phyloP scores from a whole-genome alignment of 768 basidiomycete genomes.

The Suillus lakei region DNA sequence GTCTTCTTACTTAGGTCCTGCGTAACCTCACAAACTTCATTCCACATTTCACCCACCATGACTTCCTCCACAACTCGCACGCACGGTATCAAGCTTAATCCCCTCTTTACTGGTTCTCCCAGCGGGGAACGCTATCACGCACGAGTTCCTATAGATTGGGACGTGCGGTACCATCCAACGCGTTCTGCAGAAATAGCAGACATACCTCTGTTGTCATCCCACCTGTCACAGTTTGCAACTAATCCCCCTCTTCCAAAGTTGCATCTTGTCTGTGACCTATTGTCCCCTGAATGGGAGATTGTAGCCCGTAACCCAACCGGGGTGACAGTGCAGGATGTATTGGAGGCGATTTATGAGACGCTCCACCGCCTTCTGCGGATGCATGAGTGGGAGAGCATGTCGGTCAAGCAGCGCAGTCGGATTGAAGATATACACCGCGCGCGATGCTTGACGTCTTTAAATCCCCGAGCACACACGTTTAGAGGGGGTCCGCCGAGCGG shows the following conservation, averaged over 20 bases:
- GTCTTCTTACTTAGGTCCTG: too few species aligned
- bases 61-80: constrained; percentile 8
- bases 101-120: constrained; percentile 20
- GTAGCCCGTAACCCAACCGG: constrained; percentile 45
- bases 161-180: constrained; percentile 49
- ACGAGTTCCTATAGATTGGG: constrained; percentile 49
- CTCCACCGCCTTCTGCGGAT: constrained; percentile 43
- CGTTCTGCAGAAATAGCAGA: constrained; percentile 21
- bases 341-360: constrained; percentile 48
- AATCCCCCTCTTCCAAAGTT: constrained; percentile 44
- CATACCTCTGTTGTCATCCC: constrained; percentile 13
- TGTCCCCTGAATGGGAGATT: constrained; percentile 49
- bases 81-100: constrained; percentile 20
- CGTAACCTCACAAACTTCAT: not conserved
- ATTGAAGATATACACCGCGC: constrained; percentile 47
- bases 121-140: constrained; percentile 15
- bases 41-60: constrained; percentile 15
- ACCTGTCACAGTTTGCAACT: constrained; percentile 49
- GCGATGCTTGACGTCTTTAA: constrained; percentile 46
- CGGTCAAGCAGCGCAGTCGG: constrained; percentile 46
- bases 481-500: constrained; percentile 51
- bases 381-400: constrained; percentile 48
- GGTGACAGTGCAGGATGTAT: constrained; percentile 57
- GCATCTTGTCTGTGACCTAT: constrained; percentile 50
- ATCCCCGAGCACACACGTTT: constrained; percentile 41